phyloP scores from a whole-genome alignment of 1,284 basidiomycete species.

The Fomitopsis schrenkii region DNA sequence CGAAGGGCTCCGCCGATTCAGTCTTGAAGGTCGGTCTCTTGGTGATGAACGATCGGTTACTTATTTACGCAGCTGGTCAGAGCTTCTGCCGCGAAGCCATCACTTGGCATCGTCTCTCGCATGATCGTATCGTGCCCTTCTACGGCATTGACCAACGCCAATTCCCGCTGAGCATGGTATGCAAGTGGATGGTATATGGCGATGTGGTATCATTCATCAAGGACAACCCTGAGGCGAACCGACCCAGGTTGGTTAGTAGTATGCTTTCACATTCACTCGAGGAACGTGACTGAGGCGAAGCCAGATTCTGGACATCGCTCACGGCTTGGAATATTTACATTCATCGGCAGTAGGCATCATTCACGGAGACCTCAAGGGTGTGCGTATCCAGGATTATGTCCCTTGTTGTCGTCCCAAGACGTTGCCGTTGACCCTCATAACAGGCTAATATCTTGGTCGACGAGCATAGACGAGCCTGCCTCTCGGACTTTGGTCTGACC shows the following conservation, averaged over 20 bases:
- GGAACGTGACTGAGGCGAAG: neutral
- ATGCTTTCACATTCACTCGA: too few relatives aligned
- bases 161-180: neutral
- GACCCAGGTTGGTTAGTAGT: slow-evolving; percentile 1
- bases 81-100: slow-evolving; percentile 3
- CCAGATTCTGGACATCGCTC: slow-evolving; percentile 4
- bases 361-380: slow-evolving; percentile 8
- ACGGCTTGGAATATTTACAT: slow-evolving; percentile 6
- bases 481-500: slow-evolving; percentile 7
- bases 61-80: neutral
- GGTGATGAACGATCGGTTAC: neutral
- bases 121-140: slow-evolving; percentile 5
- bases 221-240: slow-evolving; percentile 1
- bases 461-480: neutral
- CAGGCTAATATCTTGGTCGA: slow-evolving; percentile 7
- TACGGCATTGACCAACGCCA: neutral
- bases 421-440: neutral
- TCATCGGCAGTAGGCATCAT: neutral
- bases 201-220: neutral
- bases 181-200: slow-evolving; percentile 1
- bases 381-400: neutral
- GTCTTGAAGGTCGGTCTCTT: neutral
- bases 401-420: too few relatives aligned
- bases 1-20: neutral
- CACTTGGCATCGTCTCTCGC: slow-evolving; percentile 6